phyloP scores from a whole-genome alignment of 2,329 filamentous ascomycete genomes.

The Alternaria panax region DNA sequence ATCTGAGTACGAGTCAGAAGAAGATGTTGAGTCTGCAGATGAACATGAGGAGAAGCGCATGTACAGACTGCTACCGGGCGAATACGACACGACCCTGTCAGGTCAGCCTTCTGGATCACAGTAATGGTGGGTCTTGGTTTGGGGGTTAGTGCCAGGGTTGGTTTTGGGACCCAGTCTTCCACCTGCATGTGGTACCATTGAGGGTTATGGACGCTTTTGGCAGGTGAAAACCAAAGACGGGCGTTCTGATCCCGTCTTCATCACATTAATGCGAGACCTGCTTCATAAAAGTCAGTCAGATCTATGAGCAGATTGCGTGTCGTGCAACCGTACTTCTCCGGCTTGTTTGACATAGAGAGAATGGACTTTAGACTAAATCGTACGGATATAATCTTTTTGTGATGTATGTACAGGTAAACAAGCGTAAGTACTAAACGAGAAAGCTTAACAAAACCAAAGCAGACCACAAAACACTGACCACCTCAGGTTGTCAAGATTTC shows the following conservation, averaged over 20 bases:
- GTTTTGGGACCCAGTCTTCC: background rate
- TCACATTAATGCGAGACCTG: background rate
- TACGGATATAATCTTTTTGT: background rate
- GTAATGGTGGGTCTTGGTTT: background rate
- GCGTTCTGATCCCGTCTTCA: background rate
- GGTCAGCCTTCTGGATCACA: background rate
- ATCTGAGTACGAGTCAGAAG: constrained; percentile 1
- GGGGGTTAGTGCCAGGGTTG: background rate
- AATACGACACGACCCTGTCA: background rate
- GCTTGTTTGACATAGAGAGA: background rate
- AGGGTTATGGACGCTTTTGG: background rate
- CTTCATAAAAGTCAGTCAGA: background rate
- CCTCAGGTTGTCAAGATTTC: background rate
- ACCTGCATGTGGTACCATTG: background rate
- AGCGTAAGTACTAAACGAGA: background rate
- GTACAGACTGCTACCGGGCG: background rate
- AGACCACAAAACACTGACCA: background rate
- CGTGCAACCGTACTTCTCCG: background rate
- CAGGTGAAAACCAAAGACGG: background rate
- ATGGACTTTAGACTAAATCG: background rate
- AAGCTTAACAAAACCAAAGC: background rate
- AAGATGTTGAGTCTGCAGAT: background rate
- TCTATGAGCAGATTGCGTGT: background rate
- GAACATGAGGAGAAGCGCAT: background rate
- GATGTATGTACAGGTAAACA: background rate